Percentiles rank a stretch among this genome's conserved stretches.
Conservation (phyloP, 352 stramenopile species). For the Phytophthora ramorum region DNA sequence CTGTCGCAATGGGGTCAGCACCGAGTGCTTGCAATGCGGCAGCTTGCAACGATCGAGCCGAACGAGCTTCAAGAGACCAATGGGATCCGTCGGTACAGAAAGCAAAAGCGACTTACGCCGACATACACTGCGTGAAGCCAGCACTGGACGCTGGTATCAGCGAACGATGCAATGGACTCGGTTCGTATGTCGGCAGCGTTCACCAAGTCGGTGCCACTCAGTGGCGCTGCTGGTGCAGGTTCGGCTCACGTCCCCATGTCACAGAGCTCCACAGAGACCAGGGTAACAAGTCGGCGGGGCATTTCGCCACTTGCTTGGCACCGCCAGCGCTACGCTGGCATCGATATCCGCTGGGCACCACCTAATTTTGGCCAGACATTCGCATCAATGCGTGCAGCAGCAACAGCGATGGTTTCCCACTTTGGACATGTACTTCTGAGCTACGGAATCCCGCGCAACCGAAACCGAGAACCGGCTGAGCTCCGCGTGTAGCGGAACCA, state of each 20-base stretch:
- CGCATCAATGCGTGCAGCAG: too few species aligned
- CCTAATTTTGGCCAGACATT: too few species aligned
- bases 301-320: conserved; percentile 7
- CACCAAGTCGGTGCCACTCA: conserved; percentile 2
- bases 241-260: conserved; percentile 16
- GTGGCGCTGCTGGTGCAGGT: conserved; percentile 3
- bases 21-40: background rate
- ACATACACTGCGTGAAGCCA: background rate
- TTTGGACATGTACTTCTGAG: too few species aligned
- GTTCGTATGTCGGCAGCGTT: background rate
- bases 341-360: too few species aligned
- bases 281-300: conserved; percentile 2
- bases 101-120: background rate
- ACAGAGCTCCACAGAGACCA: conserved; percentile 12
- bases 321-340: too few species aligned
- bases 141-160: background rate
- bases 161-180: background rate
- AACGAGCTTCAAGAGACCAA: background rate
- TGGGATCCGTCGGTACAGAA: background rate
- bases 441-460: too few species aligned
- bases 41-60: background rate
- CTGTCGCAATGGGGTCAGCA: conserved; percentile 14
- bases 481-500: too few species aligned
- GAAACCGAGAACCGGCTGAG: too few species aligned
- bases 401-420: too few species aligned